Evolutionary conservation across 140 eudicot species (phyloP), one percentile per base, ranked within the genome.

Genomic region (Flaveria floridana): DNA sequence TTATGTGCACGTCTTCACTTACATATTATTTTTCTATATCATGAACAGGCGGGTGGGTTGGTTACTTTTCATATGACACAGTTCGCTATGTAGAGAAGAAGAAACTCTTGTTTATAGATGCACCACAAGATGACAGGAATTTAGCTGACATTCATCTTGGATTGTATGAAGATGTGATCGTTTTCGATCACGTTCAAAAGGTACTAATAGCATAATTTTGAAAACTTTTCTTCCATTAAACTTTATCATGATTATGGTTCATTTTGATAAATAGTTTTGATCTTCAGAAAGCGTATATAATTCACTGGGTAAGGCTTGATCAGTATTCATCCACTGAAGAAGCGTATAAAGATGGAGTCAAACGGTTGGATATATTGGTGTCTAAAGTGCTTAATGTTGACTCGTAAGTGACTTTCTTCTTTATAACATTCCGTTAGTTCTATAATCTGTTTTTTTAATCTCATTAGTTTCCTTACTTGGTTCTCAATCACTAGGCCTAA

Each of bases 151-250:
- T 89, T 71, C 91, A 92, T 81, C 88, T 92, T 25, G 98, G 98
- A 57, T 82, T 92, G n/a, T 92, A 89, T 64, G 89, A 89, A 76
- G 96, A 92, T 61, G 96, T 92, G 26, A 82, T 92, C 37, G 95
- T 92, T n/a, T 92, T 92, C 28, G 96, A 92, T 85, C 96, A 92
- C 57, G 96, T 92, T 19, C 89, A 92, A 56, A 92, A 92, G 96
- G 98, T 92, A 84, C 70, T 75, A 71, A 64, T 74, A 65, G 70
- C 55, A 19, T 34, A 70, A 18, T 50, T 44, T 66, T 42, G 23
- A 21, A 72, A 68, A 44, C 9, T 7, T 30, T 37, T 63, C 6
- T 58, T 13, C 9, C 52, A 59, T 68, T 20, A 12, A 14, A 42
- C 19, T 63, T 16, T 46, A 44, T 75, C 68, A 18, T 59, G 30